These are phyloP conservation scores for Ophiostoma fasciatum DNA, from an alignment of 2,329 filamentous ascomycete species.

Conservation along the genomic window DNA sequence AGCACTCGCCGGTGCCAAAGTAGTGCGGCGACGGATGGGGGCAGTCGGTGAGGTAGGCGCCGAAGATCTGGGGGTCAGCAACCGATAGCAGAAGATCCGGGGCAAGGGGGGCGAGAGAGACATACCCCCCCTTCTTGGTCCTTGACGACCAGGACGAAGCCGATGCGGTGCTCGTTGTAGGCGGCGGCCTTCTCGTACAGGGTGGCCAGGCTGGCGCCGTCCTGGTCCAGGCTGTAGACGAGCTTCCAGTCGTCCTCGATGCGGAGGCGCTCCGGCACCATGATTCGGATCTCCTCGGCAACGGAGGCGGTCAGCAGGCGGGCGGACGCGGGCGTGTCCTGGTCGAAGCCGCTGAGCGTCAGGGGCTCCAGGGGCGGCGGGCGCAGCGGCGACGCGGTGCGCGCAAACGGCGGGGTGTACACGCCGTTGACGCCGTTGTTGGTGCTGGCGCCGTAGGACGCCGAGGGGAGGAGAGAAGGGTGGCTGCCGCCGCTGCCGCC, in stretches of 20 bases:
- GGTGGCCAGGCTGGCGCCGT: conserved; percentile 76
- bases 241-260: conserved; percentile 77
- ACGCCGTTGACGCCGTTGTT: conserved; percentile 11
- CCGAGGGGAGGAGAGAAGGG: conserved; percentile 2
- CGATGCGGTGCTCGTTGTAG: conserved; percentile 55
- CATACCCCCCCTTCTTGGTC: conserved; percentile 62
- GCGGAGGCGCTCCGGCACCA: conserved; percentile 75
- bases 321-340: conserved; percentile 41
- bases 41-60: conserved; percentile 83
- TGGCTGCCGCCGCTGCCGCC: conserved; percentile 1
- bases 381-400: conserved; percentile 64
- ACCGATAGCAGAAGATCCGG: neutral
- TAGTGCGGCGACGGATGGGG: conserved; percentile 72
- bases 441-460: neutral
- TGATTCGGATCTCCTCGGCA: conserved; percentile 83
- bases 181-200: conserved; percentile 66
- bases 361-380: conserved; percentile 80
- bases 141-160: conserved; percentile 77
- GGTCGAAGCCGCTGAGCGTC: conserved; percentile 49
- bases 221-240: conserved; percentile 78
- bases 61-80: conserved; percentile 52
- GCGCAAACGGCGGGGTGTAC: conserved; percentile 30
- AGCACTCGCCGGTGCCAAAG: conserved; percentile 94
- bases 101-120: conserved; percentile 11
- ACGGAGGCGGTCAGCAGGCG: conserved; percentile 56